Percentiles rank a stretch among this genome's conserved stretches.
These are phyloP conservation scores for Euryodendron excelsum DNA, from an alignment of 148 eudicot genomes.

Conservation along the genomic window DNA sequence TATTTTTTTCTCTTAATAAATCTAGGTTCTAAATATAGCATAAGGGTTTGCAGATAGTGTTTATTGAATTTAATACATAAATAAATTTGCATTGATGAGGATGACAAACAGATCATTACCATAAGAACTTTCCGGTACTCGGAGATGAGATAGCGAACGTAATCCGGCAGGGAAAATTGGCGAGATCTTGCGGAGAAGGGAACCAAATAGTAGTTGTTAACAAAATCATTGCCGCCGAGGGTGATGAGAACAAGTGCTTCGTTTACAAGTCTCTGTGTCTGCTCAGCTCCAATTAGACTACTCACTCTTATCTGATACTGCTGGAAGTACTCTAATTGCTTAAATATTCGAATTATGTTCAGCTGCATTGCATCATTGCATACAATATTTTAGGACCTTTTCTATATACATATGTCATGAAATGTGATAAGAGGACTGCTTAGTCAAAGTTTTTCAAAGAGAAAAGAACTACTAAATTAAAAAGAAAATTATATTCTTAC, in stretches of 20 bases:
- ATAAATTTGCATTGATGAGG: background rate
- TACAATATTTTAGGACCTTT: background rate
- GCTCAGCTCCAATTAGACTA: constrained; percentile 25
- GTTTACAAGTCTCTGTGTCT: constrained; percentile 25
- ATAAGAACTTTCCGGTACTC: constrained; percentile 36
- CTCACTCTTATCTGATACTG: constrained; percentile 39
- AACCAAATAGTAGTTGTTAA: constrained; percentile 45
- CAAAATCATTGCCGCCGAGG: constrained; percentile 52
- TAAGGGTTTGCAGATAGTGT: too few species aligned
- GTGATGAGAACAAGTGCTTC: constrained; percentile 44
- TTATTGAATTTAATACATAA: too few species aligned
- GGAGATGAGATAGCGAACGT: constrained; percentile 32
- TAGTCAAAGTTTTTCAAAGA: too few species aligned
- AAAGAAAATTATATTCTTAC: too few species aligned
- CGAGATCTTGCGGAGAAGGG: constrained; percentile 47
- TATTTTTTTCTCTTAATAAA: too few species aligned
- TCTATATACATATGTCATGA: too few species aligned
- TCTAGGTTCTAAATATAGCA: too few species aligned
- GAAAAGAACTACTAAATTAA: too few species aligned
- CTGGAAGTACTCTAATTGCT: constrained; percentile 34
- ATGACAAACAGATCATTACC: constrained; percentile 13
- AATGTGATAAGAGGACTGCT: too few species aligned
- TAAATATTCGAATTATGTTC: constrained; percentile 36
- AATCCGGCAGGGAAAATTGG: constrained; percentile 37
- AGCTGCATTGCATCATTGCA: constrained; percentile 15